Percentiles rank a stretch among this genome's conserved stretches.
phyloP scores from a whole-genome alignment of 1,284 basidiomycete genomes.

The Cutaneotrichosporon cavernicola region DNA sequence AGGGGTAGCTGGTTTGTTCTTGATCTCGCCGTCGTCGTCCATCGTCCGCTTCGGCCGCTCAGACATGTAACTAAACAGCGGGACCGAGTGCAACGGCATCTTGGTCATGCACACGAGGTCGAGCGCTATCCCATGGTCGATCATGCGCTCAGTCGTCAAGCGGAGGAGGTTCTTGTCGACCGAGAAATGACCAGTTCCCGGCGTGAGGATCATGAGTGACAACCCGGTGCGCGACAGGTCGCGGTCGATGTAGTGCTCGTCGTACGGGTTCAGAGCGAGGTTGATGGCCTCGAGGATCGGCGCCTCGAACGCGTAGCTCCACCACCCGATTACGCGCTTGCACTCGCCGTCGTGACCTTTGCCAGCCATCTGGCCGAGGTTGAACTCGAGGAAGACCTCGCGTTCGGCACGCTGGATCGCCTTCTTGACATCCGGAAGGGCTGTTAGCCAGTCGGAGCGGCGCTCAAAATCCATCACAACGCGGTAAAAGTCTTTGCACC shows the following conservation, averaged over 20 bases:
- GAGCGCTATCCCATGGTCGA: slow-evolving; percentile 88
- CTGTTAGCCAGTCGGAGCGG: slow-evolving; percentile 79
- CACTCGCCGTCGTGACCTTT: slow-evolving; percentile 32
- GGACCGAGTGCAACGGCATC: slow-evolving; percentile 86
- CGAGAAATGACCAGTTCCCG: slow-evolving; percentile 90
- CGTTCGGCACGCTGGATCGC: slow-evolving; percentile 84
- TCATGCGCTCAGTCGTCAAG: slow-evolving; percentile 89
- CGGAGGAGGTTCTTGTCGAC: slow-evolving; percentile 88
- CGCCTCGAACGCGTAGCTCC: slow-evolving; percentile 73
- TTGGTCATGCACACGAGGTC: slow-evolving; percentile 90
- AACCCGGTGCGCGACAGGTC: slow-evolving; percentile 90
- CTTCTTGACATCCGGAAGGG: slow-evolving; percentile 80
- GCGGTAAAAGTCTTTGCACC: slow-evolving; percentile 96
- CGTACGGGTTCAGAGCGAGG: slow-evolving; percentile 85
- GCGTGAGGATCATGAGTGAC: slow-evolving; percentile 81
- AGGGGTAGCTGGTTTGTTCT: slow-evolving; percentile 49
- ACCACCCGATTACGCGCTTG: slow-evolving; percentile 48
- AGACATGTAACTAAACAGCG: slow-evolving; percentile 70
- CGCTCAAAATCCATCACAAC: slow-evolving; percentile 91
- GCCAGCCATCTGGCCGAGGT: slow-evolving; percentile 56
- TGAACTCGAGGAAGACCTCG: slow-evolving; percentile 80
- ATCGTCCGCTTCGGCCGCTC: slow-evolving; percentile 49
- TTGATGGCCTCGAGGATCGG: slow-evolving; percentile 94
- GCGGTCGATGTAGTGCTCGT: slow-evolving; percentile 94
- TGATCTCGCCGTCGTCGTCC: slow-evolving; percentile 18